Base-by-base conservation (phyloP, 208 protist genomes). In the Blechomonas ayalai region DNA sequence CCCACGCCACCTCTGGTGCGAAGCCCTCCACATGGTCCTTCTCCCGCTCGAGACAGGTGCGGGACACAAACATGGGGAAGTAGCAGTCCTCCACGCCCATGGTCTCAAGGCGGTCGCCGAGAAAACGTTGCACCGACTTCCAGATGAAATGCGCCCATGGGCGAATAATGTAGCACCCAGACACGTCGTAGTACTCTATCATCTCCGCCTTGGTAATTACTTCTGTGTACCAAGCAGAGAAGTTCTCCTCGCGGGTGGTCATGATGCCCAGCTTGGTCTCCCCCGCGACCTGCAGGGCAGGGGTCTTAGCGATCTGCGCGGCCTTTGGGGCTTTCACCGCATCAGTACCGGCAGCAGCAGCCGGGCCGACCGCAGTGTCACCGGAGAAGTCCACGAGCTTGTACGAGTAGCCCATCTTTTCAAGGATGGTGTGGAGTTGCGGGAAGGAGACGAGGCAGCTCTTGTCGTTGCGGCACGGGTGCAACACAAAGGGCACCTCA, bases 171-270 rank as follows among this genome's bases (percentile, higher is more conserved):
- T 98, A 98, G 73, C 96, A 98, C 13, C 97, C 97, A 16, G 92
- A 97, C 29, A 99, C 95, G 75, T 99, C 97, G 78, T 99, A 98
- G 80, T 98, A 99, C 42, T 99, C 97, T 53, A 99, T 97, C 85
- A 99, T 93, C 75, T 99, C 97, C 18, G 83, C 65, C 54, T 97
- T 95, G 22, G 75, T 92, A 59, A 99, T 97, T 9, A 98, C 90
- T 62, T 99, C 83, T 22, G 72, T 82, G 74, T 99, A 99, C 97
- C 97, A 99, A 28, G 89, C 79, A 10, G 84, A 50, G 57, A 98
- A 98, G 66, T 98, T 88, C 16, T 85, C 86, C 10, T 86, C 81
- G 47, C 97, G 96, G 27, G 59, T 81, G 23, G 51, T 68, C 52
- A 65, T 70, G 36, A 98, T 94, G 48, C 93, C 95, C 3, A 97